phyloP scores from a whole-genome alignment of 495 filamentous ascomycete species.

The Aspergillus hancockii region DNA sequence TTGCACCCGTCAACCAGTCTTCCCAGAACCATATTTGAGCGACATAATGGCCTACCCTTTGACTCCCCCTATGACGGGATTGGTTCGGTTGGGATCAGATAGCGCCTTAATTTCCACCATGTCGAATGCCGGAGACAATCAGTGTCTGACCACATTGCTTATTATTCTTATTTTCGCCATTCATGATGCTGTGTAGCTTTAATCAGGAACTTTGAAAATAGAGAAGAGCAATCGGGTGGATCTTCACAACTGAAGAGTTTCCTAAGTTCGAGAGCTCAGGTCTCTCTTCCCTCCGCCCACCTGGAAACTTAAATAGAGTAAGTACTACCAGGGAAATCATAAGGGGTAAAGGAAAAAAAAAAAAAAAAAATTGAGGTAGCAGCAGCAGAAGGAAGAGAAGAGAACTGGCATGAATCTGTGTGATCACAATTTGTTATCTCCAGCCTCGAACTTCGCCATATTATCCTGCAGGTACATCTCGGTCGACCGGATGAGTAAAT shows the following conservation, averaged over 20 bases:
- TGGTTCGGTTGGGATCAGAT: background rate
- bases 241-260: background rate
- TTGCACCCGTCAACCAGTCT: background rate
- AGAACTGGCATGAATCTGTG: background rate
- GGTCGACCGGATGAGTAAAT: slow-evolving; percentile 4
- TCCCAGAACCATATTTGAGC: background rate
- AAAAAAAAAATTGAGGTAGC: background rate
- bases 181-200: background rate
- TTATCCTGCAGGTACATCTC: background rate
- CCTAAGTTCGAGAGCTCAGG: background rate
- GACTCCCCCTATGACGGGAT: background rate
- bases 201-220: background rate
- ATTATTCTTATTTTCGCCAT: background rate
- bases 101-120: background rate
- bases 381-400: background rate
- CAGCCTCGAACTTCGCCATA: background rate
- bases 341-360: background rate
- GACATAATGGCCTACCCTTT: background rate
- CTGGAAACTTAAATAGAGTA: background rate
- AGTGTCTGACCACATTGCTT: background rate
- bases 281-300: background rate
- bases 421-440: background rate
- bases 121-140: background rate
- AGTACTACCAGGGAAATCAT: background rate
- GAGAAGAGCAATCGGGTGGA: background rate